phyloP scores from a whole-genome alignment of 2,329 filamentous ascomycete genomes.

The Sclerotinia minor region DNA sequence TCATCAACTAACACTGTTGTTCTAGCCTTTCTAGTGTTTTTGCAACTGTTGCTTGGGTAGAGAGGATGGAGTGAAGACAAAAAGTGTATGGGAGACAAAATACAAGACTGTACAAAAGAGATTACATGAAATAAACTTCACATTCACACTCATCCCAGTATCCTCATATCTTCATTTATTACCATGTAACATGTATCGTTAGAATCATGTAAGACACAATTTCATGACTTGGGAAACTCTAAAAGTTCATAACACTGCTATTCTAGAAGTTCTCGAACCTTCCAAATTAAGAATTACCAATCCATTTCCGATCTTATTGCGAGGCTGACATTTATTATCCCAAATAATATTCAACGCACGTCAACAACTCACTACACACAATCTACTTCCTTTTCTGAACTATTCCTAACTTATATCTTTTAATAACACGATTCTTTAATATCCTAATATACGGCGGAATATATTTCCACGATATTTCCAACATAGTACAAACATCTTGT shows the following conservation, averaged over 20 bases:
- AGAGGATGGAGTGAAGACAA: conserved; percentile 2
- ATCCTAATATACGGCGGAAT: neutral
- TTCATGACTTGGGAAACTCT: neutral
- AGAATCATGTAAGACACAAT: neutral
- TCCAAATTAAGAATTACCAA: conserved; percentile 19
- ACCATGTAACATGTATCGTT: neutral
- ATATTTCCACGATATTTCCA: neutral
- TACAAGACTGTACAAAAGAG: conserved; percentile 25
- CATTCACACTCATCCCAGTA: conserved; percentile 5
- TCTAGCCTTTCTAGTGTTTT: conserved; percentile 22
- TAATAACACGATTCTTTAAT: neutral
- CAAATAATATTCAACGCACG: neutral
- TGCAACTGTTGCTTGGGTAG: conserved; percentile 1
- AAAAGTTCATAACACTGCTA: conserved; percentile 1
- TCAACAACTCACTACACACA: neutral
- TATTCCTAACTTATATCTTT: neutral
- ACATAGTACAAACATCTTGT: conserved; percentile 1
- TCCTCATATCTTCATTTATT: neutral
- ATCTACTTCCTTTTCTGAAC: neutral
- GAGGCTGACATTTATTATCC: conserved; percentile 8
- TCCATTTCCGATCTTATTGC: neutral
- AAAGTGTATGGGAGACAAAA: conserved; percentile 18
- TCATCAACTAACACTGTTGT: neutral
- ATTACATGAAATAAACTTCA: conserved; percentile 22
- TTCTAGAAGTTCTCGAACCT: conserved; percentile 14